These are phyloP conservation scores for Collariella sp. DNA, from an alignment of 495 filamentous ascomycete species.

Conservation along the genomic window DNA sequence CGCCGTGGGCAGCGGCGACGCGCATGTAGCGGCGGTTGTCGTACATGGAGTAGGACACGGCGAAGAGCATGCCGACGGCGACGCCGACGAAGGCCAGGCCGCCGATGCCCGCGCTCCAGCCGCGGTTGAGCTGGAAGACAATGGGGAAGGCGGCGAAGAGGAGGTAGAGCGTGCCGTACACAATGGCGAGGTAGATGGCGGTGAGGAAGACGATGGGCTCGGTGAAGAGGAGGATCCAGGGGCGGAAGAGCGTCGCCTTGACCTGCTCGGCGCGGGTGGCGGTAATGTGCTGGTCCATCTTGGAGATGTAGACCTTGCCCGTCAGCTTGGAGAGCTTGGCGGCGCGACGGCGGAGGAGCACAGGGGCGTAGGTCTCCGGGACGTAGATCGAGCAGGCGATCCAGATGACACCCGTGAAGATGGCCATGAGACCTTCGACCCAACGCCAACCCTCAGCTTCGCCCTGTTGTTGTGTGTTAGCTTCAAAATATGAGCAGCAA, in stretches of 20 bases:
- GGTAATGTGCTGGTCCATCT: constrained; percentile 50
- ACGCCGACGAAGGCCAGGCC: constrained; percentile 76
- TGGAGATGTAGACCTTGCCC: constrained; percentile 51
- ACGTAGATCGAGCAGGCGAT: constrained; percentile 55
- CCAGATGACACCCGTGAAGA: constrained; percentile 62
- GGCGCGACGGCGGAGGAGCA: constrained; percentile 65
- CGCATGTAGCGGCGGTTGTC: constrained; percentile 54
- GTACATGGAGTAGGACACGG: constrained; percentile 56
- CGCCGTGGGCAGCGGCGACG: constrained; percentile 43
- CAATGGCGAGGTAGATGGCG: constrained; percentile 66
- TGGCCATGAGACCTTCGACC: constrained; percentile 56
- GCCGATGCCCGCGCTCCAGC: constrained; percentile 60
- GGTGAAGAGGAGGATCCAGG: constrained; percentile 63
- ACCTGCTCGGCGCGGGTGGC: constrained; percentile 40
- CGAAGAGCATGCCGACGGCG: constrained; percentile 65
- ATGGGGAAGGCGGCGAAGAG: constrained; percentile 85
- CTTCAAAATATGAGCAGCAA: not conserved
- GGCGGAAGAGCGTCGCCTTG: constrained; percentile 49
- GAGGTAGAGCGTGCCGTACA: constrained; percentile 81
- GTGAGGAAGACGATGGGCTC: constrained; percentile 80
- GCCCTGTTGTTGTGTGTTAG: constrained; percentile 7
- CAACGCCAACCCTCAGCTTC: constrained; percentile 51
- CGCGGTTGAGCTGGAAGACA: constrained; percentile 64
- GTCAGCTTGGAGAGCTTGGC: constrained; percentile 56
- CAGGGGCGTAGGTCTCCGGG: constrained; percentile 74